Base-by-base conservation (phyloP, 768 basidiomycete genomes). In the Cubamyces lactineus region DNA sequence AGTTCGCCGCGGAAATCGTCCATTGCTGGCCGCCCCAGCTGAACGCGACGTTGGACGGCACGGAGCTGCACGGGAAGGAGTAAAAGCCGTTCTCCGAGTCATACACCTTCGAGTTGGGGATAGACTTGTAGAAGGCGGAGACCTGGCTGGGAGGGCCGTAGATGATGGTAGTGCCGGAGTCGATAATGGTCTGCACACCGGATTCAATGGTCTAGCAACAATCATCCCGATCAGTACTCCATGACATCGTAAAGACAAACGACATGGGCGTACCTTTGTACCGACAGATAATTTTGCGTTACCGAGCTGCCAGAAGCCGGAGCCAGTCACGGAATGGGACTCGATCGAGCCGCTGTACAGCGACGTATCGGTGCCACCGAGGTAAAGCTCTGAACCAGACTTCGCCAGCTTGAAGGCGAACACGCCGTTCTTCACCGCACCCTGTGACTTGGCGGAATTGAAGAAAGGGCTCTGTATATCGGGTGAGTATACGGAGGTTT, bases 321-420 rank as follows among this genome's bases (percentile, higher is more conserved):
- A 60, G 42, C 65, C 53, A 2, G 64, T 66, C 30, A 72, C 69
- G 28, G 59, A 23, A 30, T 68, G 68, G 43, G 65, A 76, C 52
- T 69, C 71, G 59, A 77, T 70, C 12, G 70, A 42, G 21, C 75
- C 75, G 46, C 64, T 72, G 68, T 72, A 78, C 34, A 73, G 73
- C 38, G 71, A 62, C 1, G 69, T 56, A 59, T 80, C 71, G 34
- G 70, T 67, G 53, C 77, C 77, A 9, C 78, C 78, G 28, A 80
- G 69, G 68, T 71, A 76, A 12, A 79, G 70, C 65, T 78, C 72
- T 11, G 67, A 63, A 45, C 65, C 57, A 16, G 60, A 53, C 2
- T 66, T 45, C 5, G 72, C 67, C 15, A 72, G 63, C 66, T 72
- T 73, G 48, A 76, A 68, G 43, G 72, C 70, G 51, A 73, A 72